phyloP scores from a whole-genome alignment of 208 protist genomes.

The Leishmania tropica region DNA sequence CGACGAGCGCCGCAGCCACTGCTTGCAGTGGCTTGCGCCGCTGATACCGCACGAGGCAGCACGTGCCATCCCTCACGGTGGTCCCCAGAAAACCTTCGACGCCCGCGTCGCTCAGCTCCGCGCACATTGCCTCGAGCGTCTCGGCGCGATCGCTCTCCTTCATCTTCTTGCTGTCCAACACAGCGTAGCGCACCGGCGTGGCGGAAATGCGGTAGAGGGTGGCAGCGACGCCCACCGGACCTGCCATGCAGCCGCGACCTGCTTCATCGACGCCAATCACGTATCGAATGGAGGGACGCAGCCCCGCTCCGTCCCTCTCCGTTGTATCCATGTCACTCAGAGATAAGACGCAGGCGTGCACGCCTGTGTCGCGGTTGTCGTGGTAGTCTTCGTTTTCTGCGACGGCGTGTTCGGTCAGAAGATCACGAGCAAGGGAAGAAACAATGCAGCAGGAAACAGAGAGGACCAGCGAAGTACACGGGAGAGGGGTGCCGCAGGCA shows the following conservation, averaged over 20 bases:
- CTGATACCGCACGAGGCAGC: constrained; percentile 12
- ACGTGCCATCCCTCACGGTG: neutral
- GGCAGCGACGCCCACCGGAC: constrained; percentile 52
- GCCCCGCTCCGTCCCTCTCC: constrained; percentile 1
- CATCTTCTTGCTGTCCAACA: constrained; percentile 57
- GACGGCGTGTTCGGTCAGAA: neutral
- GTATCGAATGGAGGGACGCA: constrained; percentile 26
- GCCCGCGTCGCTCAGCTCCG: constrained; percentile 9
- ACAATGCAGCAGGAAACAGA: neutral
- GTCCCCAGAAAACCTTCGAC: neutral
- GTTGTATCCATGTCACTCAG: constrained; percentile 12
- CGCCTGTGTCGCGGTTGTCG: neutral
- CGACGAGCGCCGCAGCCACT: constrained; percentile 30
- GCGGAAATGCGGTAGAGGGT: constrained; percentile 34
- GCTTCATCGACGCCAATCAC: constrained; percentile 64
- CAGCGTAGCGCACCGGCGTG: constrained; percentile 13
- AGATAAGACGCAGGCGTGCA: neutral
- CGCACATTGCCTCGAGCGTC: constrained; percentile 30
- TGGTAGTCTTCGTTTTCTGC: neutral
- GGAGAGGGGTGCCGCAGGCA: neutral
- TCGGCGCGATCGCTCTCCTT: constrained; percentile 14
- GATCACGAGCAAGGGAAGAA: neutral
- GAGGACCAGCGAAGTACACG: neutral
- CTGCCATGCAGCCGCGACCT: constrained; percentile 60
- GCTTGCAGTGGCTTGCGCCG: constrained; percentile 23